phyloP scores from a whole-genome alignment of 495 filamentous ascomycete species.

The Letharia columbiana region DNA sequence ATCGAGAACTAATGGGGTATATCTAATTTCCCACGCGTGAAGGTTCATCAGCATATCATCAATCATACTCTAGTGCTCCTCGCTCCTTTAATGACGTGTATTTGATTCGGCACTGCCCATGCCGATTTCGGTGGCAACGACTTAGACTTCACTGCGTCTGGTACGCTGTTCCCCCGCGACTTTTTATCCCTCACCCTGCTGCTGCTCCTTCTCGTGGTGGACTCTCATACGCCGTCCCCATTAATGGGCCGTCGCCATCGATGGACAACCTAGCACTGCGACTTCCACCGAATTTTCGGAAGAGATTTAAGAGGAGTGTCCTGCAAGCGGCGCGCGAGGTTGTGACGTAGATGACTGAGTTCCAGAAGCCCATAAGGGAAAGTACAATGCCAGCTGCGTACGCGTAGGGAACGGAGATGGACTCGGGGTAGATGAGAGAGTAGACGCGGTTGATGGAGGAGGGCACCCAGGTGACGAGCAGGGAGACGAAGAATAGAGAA shows the following conservation, averaged over 20 bases:
- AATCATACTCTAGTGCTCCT: not conserved
- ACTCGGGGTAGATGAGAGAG: conserved; percentile 48
- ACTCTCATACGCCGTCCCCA: not conserved
- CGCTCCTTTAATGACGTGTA: not conserved
- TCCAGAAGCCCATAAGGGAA: conserved; percentile 86
- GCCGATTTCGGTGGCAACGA: not conserved
- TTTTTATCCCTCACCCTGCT: not conserved
- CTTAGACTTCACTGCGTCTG: not conserved
- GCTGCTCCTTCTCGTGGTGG: not conserved
- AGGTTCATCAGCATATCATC: not conserved
- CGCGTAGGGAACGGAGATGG: conserved; percentile 50
- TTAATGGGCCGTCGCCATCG: not conserved
- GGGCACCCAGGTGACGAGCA: conserved; percentile 78
- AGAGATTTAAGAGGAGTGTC: conserved; percentile 12
- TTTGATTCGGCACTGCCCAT: not conserved
- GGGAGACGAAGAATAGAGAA: conserved; percentile 71
- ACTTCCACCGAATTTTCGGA: not conserved
- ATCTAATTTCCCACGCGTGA: too few relatives aligned
- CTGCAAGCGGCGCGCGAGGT: conserved; percentile 40
- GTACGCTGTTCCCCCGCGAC: not conserved
- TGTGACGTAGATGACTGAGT: conserved; percentile 67
- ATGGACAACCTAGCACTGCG: not conserved
- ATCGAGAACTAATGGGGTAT: not conserved
- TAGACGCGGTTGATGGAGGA: conserved; percentile 75
- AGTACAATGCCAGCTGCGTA: conserved; percentile 66